Percentiles rank a stretch among this genome's conserved stretches.
Evolutionary conservation across 2,329 filamentous ascomycete genomes (phyloP).

Genomic region (Fonsecaea pedrosoi): DNA sequence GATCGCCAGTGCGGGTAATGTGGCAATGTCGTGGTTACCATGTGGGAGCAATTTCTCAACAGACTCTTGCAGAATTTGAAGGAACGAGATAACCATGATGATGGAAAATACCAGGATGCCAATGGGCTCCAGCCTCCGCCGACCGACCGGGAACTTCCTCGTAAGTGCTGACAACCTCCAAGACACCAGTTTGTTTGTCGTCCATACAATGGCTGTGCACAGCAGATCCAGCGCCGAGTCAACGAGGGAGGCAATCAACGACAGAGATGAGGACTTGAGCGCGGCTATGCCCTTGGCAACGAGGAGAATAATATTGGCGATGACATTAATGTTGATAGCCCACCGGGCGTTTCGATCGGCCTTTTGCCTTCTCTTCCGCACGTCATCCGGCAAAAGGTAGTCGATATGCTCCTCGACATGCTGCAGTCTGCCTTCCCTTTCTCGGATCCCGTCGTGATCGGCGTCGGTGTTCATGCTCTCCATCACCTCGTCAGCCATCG

Average conservation of each 20-base stretch:
- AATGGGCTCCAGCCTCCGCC: constrained; percentile 64
- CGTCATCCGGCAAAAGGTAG: constrained; percentile 62
- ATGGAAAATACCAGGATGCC: constrained; percentile 69
- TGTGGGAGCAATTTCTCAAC: constrained; percentile 62
- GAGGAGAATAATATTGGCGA: constrained; percentile 65
- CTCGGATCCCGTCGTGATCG: constrained; percentile 63
- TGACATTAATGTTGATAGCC: constrained; percentile 67
- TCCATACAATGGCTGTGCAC: constrained; percentile 67
- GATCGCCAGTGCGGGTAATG: constrained; percentile 61
- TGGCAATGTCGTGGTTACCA: constrained; percentile 41
- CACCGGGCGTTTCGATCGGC: constrained; percentile 59
- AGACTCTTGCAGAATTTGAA: constrained; percentile 68
- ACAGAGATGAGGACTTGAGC: constrained; percentile 64
- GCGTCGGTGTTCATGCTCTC: constrained; percentile 66
- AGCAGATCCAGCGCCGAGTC: constrained; percentile 68
- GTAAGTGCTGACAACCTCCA: constrained; percentile 61
- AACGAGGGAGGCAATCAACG: constrained; percentile 66
- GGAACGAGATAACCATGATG: constrained; percentile 68
- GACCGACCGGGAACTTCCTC: constrained; percentile 64
- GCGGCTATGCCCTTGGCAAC: constrained; percentile 63
- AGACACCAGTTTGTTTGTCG: constrained; percentile 63
- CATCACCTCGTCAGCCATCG: constrained; percentile 65
- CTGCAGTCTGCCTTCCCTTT: constrained; percentile 60
- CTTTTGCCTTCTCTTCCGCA: constrained; percentile 56
- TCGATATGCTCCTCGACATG: constrained; percentile 59